Evolutionary conservation across 148 eudicot species (phyloP).

Genomic region (Rhododendron molle): DNA sequence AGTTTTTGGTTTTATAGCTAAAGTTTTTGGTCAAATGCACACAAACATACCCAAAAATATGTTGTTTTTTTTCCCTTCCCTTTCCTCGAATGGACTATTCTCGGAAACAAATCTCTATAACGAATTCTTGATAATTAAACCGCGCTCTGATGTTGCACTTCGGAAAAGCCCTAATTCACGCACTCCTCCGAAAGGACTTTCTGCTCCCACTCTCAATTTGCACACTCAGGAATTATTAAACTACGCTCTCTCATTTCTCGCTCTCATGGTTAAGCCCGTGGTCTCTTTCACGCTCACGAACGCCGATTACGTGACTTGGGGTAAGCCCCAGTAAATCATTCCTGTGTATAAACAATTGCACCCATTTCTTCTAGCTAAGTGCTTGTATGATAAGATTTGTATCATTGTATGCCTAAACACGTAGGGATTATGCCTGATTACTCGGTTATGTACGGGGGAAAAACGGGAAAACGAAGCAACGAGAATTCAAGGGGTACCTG

Average conservation of each 20-base stretch:
- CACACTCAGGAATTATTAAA: no score
- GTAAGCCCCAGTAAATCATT: background rate
- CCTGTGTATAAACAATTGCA: background rate
- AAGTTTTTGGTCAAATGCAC: background rate
- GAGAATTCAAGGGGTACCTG: background rate
- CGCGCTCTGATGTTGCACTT: background rate
- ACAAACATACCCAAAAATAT: background rate
- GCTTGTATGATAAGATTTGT: background rate
- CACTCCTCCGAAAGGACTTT: background rate
- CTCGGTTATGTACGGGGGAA: background rate
- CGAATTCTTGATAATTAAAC: background rate
- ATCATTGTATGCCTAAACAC: background rate
- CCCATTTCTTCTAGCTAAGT: background rate
- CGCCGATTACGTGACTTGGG: background rate
- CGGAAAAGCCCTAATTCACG: background rate
- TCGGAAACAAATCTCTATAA: background rate
- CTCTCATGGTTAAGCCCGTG: background rate
- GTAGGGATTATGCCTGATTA: background rate
- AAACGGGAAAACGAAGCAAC: background rate
- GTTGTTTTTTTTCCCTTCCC: background rate
- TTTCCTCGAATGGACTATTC: background rate
- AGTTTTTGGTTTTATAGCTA: background rate
- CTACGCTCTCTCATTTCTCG: background rate
- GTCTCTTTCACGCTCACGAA: background rate
- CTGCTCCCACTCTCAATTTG: background rate